Conservation (phyloP, 495 filamentous ascomycete genomes). For the Amphirosellinia nigrospora region DNA sequence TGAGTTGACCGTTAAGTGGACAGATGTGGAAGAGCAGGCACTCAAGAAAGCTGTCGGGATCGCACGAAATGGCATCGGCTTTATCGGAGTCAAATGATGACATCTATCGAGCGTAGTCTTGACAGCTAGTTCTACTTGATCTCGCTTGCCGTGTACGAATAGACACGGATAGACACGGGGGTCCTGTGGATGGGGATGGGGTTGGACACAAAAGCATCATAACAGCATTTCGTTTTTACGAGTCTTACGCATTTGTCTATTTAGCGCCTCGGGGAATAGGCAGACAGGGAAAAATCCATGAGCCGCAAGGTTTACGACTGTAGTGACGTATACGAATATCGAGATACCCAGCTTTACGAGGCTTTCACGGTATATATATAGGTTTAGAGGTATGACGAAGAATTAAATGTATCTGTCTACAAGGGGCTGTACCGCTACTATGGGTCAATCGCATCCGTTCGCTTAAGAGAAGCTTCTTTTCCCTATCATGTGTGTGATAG, state of each 20-base stretch:
- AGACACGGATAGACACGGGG: background rate
- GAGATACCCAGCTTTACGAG: constrained; percentile 26
- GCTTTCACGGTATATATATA: constrained; percentile 14
- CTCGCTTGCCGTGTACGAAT: constrained; percentile 13
- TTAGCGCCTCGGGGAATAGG: background rate
- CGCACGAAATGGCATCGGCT: constrained; percentile 80
- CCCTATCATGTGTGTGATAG: background rate
- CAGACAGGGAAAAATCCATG: constrained; percentile 2
- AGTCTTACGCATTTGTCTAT: constrained; percentile 11
- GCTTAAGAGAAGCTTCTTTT: background rate
- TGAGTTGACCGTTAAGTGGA: constrained; percentile 86
- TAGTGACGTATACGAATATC: background rate
- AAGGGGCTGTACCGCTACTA: background rate
- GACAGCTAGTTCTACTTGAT: background rate
- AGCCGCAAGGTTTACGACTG: constrained; percentile 22
- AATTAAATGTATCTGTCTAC: background rate
- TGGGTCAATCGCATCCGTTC: background rate
- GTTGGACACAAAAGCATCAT: constrained; percentile 7
- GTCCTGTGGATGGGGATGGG: background rate
- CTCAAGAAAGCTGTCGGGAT: constrained; percentile 70
- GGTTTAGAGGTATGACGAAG: background rate
- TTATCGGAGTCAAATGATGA: constrained; percentile 74
- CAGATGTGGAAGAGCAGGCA: constrained; percentile 82
- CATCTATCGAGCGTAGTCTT: background rate
- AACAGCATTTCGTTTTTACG: constrained; percentile 15